Evolutionary conservation across 352 stramenopile genomes (phyloP).

Genomic region (Peronospora destructor): DNA sequence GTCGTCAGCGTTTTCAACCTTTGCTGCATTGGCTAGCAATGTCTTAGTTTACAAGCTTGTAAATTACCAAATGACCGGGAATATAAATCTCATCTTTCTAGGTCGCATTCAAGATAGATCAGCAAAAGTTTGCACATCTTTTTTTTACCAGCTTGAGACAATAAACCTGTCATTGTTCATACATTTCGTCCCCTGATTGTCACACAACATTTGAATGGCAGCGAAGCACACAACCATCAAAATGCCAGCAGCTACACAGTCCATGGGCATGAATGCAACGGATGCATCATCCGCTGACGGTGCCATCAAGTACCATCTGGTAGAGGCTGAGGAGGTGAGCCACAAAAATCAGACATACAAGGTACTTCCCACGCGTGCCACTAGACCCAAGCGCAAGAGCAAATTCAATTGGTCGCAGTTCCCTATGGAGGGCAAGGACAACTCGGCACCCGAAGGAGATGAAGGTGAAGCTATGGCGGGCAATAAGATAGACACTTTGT

Average conservation of each 20-base stretch:
- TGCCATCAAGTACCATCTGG: constrained; percentile 74
- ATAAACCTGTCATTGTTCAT: background rate
- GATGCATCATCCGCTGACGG: constrained; percentile 17
- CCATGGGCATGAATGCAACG: constrained; percentile 27
- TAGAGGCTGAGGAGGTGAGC: constrained; percentile 75
- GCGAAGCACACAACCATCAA: constrained; percentile 6
- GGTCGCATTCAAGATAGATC: too few relatives aligned
- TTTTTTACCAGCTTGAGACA: too few relatives aligned
- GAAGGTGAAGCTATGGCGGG: too few relatives aligned
- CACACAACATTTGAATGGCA: constrained; percentile 17
- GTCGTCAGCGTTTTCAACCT: too few relatives aligned
- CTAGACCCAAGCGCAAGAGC: constrained; percentile 46
- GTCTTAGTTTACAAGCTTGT: too few relatives aligned
- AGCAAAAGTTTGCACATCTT: too few relatives aligned
- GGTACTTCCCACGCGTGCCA: background rate
- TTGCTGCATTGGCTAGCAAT: too few relatives aligned
- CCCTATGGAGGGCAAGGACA: constrained; percentile 40
- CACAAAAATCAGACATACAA: constrained; percentile 21
- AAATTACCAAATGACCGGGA: too few relatives aligned
- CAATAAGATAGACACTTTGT: constrained; percentile 1
- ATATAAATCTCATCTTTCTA: too few relatives aligned
- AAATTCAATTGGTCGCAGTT: constrained; percentile 77
- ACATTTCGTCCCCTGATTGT: too few relatives aligned
- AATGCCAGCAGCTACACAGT: background rate
- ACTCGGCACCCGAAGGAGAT: background rate